Percentiles rank a stretch among this genome's conserved stretches.
These are phyloP conservation scores for Phytophthora brassicae DNA, from an alignment of 352 stramenopile species.

Conservation along the genomic window DNA sequence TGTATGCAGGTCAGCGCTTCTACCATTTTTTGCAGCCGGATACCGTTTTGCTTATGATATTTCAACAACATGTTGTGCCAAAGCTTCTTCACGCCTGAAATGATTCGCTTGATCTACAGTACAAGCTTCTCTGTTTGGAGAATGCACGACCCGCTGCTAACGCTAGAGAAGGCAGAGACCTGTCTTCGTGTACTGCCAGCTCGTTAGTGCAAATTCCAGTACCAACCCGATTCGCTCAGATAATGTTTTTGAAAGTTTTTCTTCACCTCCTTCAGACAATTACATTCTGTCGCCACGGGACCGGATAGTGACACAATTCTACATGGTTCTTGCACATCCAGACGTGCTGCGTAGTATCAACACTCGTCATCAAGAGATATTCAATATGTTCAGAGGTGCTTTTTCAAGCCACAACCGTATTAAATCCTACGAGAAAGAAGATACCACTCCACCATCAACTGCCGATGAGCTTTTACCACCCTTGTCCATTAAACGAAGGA, in stretches of 20 bases:
- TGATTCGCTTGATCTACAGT: constrained; percentile 69
- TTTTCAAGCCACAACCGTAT: constrained; percentile 11
- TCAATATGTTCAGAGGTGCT: not conserved
- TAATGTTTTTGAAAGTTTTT: constrained; percentile 61
- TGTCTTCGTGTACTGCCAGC: constrained; percentile 30
- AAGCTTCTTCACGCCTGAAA: constrained; percentile 63
- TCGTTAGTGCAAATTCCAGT: constrained; percentile 63
- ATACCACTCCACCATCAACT: not conserved
- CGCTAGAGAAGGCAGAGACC: constrained; percentile 1
- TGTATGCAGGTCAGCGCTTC: constrained; percentile 38
- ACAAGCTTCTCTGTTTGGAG: constrained; percentile 65
- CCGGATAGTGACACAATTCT: constrained; percentile 49
- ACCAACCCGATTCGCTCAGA: constrained; percentile 37
- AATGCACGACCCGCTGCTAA: constrained; percentile 36
- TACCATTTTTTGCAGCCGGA: constrained; percentile 69
- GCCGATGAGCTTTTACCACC: constrained; percentile 1
- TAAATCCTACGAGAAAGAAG: constrained; percentile 11
- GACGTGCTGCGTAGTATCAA: constrained; percentile 21
- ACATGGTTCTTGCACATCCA: constrained; percentile 49
- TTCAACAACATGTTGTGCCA: constrained; percentile 80
- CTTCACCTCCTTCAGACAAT: constrained; percentile 38
- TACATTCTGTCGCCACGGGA: constrained; percentile 61
- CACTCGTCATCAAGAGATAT: constrained; percentile 10
- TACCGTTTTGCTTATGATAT: constrained; percentile 65
- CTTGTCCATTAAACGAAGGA: constrained; percentile 10